Conservation (phyloP, 2,329 filamentous ascomycete genomes). For the Pseudogymnoascus sp. region DNA sequence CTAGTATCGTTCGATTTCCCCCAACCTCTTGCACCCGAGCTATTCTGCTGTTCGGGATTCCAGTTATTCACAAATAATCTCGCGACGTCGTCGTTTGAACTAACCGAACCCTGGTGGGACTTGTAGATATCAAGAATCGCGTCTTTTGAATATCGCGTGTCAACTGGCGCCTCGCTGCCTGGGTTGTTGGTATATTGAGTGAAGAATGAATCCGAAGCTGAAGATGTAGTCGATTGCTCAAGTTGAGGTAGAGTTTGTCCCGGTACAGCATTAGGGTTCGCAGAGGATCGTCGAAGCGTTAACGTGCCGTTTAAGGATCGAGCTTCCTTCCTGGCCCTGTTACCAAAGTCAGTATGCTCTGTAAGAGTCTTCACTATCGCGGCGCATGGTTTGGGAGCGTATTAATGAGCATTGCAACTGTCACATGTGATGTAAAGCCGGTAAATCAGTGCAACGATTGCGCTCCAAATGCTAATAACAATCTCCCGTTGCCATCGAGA, state of each 20-base stretch:
- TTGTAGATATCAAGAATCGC: slow-evolving; percentile 70
- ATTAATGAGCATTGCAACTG: background rate
- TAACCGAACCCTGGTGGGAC: slow-evolving; percentile 40
- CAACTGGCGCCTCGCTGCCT: slow-evolving; percentile 34
- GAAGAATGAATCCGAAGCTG: slow-evolving; percentile 17
- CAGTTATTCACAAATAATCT: slow-evolving; percentile 67
- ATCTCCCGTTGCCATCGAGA: background rate
- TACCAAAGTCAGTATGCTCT: background rate
- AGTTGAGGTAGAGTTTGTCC: slow-evolving; percentile 22
- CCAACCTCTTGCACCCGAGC: slow-evolving; percentile 54
- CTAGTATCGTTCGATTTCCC: slow-evolving; percentile 69
- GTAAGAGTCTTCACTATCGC: background rate
- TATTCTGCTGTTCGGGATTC: slow-evolving; percentile 67
- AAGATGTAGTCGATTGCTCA: slow-evolving; percentile 2
- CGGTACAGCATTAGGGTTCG: slow-evolving; percentile 39
- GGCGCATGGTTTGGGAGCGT: slow-evolving; percentile 5
- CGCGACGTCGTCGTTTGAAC: slow-evolving; percentile 51
- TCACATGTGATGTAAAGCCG: background rate
- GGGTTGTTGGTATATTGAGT: slow-evolving; percentile 30
- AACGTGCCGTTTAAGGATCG: slow-evolving; percentile 54
- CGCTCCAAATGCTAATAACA: background rate
- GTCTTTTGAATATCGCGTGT: slow-evolving; percentile 29
- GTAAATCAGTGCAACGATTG: background rate
- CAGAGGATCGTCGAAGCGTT: slow-evolving; percentile 56
- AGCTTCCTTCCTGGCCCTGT: slow-evolving; percentile 50